Percentiles rank a stretch among this genome's conserved stretches.
Conservation (phyloP, 805 yeast species). For the Saturnispora silvae region DNA sequence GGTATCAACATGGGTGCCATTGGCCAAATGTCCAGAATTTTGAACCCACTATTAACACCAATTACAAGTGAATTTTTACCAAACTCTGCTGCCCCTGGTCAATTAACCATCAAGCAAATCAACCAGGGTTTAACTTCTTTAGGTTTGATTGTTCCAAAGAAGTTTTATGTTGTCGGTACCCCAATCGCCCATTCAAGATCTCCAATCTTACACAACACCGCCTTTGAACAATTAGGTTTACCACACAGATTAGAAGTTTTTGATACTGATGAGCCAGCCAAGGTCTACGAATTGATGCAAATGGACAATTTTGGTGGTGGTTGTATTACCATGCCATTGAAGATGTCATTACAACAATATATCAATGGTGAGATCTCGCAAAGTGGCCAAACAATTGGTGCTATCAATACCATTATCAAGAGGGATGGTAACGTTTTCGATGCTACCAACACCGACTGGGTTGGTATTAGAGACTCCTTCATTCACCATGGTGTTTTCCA, state of each 20-base stretch:
- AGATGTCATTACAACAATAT: constrained; percentile 64
- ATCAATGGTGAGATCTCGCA: constrained; percentile 56
- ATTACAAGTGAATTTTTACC: constrained; percentile 66
- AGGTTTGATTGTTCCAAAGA: constrained; percentile 51
- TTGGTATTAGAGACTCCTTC: constrained; percentile 71
- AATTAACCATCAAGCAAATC: constrained; percentile 55
- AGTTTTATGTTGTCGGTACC: constrained; percentile 66
- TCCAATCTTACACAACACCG: constrained; percentile 77
- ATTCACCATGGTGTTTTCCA: constrained; percentile 50
- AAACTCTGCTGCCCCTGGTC: constrained; percentile 71
- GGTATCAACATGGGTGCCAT: constrained; percentile 70
- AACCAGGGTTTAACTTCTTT: constrained; percentile 44
- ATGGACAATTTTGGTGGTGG: constrained; percentile 73
- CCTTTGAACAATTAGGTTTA: constrained; percentile 61
- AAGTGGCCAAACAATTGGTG: constrained; percentile 81
- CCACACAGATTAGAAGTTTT: constrained; percentile 60
- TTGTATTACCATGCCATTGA: constrained; percentile 90
- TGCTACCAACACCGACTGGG: constrained; percentile 96
- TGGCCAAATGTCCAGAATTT: constrained; percentile 73
- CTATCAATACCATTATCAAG: constrained; percentile 79
- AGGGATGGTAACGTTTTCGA: constrained; percentile 37
- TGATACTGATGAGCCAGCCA: constrained; percentile 55
- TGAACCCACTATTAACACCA: constrained; percentile 72
- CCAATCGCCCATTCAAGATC: constrained; percentile 86
- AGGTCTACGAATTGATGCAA: constrained; percentile 43